Conservation (phyloP, 495 filamentous ascomycete genomes). For the Durotheca rogersii region DNA sequence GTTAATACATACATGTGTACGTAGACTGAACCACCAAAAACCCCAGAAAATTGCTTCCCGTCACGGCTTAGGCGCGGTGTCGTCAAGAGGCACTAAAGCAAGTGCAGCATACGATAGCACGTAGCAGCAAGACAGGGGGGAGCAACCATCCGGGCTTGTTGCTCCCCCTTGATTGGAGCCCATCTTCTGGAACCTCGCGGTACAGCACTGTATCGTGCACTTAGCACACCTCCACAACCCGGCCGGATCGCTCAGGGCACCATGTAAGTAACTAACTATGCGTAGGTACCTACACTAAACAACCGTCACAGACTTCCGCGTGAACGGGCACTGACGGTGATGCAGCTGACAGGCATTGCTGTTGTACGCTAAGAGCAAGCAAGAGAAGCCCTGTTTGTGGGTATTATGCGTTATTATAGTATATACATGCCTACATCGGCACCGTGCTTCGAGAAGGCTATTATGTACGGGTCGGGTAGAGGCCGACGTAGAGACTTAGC, state of each 20-base stretch:
- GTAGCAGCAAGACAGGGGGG: conserved; percentile 15
- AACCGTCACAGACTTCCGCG: conserved; percentile 13
- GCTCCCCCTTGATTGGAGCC: conserved; percentile 26
- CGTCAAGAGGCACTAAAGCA: conserved; percentile 17
- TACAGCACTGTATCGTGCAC: conserved; percentile 21
- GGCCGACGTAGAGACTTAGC: conserved; percentile 4
- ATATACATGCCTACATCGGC: conserved; percentile 6
- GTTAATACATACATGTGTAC: conserved; percentile 5
- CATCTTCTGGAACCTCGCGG: conserved; percentile 33
- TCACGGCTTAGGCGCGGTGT: conserved; percentile 31
- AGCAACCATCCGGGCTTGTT: conserved; percentile 12
- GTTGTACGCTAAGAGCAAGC: conserved; percentile 5
- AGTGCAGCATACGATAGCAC: conserved; percentile 14
- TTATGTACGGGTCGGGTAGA: no score
- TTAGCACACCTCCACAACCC: conserved; percentile 1
- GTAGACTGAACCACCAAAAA: conserved; percentile 20
- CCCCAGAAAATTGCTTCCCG: conserved; percentile 36
- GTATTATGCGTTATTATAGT: conserved; percentile 20
- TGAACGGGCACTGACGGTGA: conserved; percentile 10
- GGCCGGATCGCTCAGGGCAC: conserved; percentile 19
- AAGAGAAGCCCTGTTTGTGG: conserved; percentile 13
- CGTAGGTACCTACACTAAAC: no score
- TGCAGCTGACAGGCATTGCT: conserved; percentile 6
- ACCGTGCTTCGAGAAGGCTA: conserved; percentile 7
- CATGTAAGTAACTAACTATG: no score